Evolutionary conservation across 2,329 filamentous ascomycete species (phyloP), one percentile per base, ranked within the genome.

Genomic region (Xylariaceae sp.): DNA sequence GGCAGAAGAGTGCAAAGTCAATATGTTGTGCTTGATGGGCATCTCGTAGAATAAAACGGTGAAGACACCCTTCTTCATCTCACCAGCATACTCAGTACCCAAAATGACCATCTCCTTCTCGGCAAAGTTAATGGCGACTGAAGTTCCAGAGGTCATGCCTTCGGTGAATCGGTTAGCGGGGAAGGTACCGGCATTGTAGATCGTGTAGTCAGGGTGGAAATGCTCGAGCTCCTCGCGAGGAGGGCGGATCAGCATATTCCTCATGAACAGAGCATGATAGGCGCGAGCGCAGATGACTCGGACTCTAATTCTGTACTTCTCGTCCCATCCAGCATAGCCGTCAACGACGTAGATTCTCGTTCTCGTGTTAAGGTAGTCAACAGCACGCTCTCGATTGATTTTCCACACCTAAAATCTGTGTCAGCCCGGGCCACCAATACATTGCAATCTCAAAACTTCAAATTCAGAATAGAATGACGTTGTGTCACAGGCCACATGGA

Each of bases 101-200:
- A 98, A 84, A 67, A 98, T 98, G 59, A 98, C 93, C 93, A 98
- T 98, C 80, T 98, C 93, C 85, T 95, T 96, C 67, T 96, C 91
- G 66, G 86, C 87, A 63, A 98, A 98, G 83, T 98, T 98, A 77
- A 98, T 94, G 59, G 93, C 86, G 42, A 98, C 92, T 7, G 93
- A 98, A 42, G 93, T 98, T 53, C 89, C 88, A 17, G 93, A 97
- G 62, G 93, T 98, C 93, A 98, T 98, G 64, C 93, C 91, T 69
- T 90, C 88, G 49, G 93, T 98, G 75, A 85, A 98, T 72, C 92
- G 85, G 79, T 98, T 98, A 67, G 93, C 93, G 37, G 93, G 93
- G 86, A 98, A 98, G 53, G 88, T 88, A 59, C 93, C 93, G 53
- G 91, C 93, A 69, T 98, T 98, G 86, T 98, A 98, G 76, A 98